Base-by-base conservation (phyloP, 116 monocot genomes). In the Cymodocea nodosa region DNA sequence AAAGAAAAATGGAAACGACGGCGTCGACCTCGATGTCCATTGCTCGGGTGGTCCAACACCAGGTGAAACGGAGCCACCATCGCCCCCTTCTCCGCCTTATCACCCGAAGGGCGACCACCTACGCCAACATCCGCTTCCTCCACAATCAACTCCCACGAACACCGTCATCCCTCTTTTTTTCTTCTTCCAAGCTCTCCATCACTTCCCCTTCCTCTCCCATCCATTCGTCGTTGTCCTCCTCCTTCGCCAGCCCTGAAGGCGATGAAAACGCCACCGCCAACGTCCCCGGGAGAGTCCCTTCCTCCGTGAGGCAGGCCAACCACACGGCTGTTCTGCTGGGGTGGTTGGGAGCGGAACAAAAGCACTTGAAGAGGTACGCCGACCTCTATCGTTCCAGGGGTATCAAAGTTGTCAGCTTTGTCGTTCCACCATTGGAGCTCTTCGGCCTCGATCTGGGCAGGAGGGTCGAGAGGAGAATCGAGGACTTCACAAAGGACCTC, bases 331-430 rank as follows among this genome's bases (percentile, higher is more conserved):
- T 97, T 23, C 60, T 97, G 60, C 77, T 97, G 12, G 95, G 90
- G 0, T 90, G 95, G 90, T 79, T 95, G n/a, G 95, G 95, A 0
- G 87, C 95, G 59, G 82, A 85, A 64, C 60, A 77, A 52, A 90
- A 74, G 75, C 87, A 97, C 60, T 60, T 97, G 78, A 85, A 74
- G 71, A 79, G 76, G 77, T 97, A 97, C 73, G 91, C 83, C 18
- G 91, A 85, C 62, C 56, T 97, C 68, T 97, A 97, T 68, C 60
- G 50, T 5, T 55, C 71, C n/a, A 76, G 62, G 37, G 95, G 95
- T 67, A 67, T 85, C 36, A 36, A 75, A 2, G 56, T 87, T 59
- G 87, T 90, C 63, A 65, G 77, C 60, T 84, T 97, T 69, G 85
- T 90, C 15, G 82, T 97, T 36, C 81, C 83, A 30, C 69, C 82